These are phyloP conservation scores for Salix dunnii DNA, from an alignment of 345 rosid genomes.

Conservation along the genomic window DNA sequence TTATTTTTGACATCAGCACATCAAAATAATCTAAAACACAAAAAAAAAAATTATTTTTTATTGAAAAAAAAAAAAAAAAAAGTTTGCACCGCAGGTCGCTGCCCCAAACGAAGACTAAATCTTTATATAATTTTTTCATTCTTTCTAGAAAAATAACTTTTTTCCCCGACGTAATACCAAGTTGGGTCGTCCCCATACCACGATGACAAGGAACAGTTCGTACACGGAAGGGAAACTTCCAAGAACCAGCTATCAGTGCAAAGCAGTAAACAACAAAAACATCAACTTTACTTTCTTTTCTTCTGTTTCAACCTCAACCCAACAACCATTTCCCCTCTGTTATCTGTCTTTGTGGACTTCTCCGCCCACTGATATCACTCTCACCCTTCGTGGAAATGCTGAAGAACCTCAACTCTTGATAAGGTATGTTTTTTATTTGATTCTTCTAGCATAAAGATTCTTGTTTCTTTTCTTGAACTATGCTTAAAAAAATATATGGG, in stretches of 20 bases:
- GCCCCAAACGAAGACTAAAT: too few species aligned
- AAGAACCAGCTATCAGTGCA: slow-evolving; percentile 7
- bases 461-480: neutral
- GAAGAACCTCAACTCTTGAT: neutral
- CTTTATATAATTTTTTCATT: too few species aligned
- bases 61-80: too few species aligned
- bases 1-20: too few species aligned
- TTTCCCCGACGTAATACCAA: too few species aligned
- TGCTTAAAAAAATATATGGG: neutral
- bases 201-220: neutral
- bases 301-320: neutral
- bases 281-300: neutral
- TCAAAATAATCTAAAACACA: too few species aligned
- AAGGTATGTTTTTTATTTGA: neutral
- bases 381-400: neutral
- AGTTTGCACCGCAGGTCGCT: too few species aligned
- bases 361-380: slow-evolving; percentile 8
- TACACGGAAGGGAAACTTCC: slow-evolving; percentile 22
- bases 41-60: too few species aligned
- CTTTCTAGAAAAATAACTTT: too few species aligned
- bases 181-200: neutral
- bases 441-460: neutral
- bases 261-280: neutral
- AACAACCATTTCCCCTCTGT: neutral
- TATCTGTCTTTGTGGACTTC: neutral